phyloP scores from a whole-genome alignment of 352 stramenopile species.

The Aphanomyces invadans region DNA sequence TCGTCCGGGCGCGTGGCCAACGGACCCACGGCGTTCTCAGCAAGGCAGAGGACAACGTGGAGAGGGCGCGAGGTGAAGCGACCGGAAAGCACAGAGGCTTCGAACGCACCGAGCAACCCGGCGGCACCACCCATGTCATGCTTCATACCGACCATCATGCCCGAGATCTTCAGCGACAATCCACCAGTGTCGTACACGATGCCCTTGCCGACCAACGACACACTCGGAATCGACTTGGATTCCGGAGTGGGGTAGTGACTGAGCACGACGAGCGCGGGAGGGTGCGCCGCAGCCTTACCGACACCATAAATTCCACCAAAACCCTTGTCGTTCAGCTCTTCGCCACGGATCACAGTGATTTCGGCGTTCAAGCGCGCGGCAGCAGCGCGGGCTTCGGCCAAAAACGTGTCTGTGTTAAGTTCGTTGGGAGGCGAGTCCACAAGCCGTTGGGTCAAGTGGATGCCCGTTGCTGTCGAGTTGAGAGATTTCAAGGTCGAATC shows the following conservation, averaged over 20 bases:
- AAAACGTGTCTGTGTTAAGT: constrained; percentile 84
- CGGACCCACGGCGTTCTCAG: constrained; percentile 91
- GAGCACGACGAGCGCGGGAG: constrained; percentile 87
- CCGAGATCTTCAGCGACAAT: constrained; percentile 88
- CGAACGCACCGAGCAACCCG: constrained; percentile 48
- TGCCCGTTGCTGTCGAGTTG: constrained; percentile 64
- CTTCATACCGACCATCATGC: constrained; percentile 91
- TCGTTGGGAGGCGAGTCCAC: constrained; percentile 88
- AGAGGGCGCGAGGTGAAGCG: constrained; percentile 76
- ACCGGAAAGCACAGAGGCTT: constrained; percentile 79
- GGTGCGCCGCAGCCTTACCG: constrained; percentile 82
- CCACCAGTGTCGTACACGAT: constrained; percentile 97
- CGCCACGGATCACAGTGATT: constrained; percentile 79
- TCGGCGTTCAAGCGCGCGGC: constrained; percentile 54
- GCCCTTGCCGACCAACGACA: constrained; percentile 90
- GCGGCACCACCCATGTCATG: constrained; percentile 88
- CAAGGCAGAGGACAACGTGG: constrained; percentile 86
- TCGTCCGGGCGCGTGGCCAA: constrained; percentile 89
- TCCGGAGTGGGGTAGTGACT: constrained; percentile 54
- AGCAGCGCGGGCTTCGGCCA: constrained; percentile 63
- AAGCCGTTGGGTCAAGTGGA: constrained; percentile 80
- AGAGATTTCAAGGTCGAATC: constrained; percentile 32
- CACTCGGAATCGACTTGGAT: constrained; percentile 34
- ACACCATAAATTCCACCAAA: constrained; percentile 92
- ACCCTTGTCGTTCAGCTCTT: constrained; percentile 81